Base-by-base conservation (phyloP, 2,329 filamentous ascomycete species). In the Xylaria sp. region DNA sequence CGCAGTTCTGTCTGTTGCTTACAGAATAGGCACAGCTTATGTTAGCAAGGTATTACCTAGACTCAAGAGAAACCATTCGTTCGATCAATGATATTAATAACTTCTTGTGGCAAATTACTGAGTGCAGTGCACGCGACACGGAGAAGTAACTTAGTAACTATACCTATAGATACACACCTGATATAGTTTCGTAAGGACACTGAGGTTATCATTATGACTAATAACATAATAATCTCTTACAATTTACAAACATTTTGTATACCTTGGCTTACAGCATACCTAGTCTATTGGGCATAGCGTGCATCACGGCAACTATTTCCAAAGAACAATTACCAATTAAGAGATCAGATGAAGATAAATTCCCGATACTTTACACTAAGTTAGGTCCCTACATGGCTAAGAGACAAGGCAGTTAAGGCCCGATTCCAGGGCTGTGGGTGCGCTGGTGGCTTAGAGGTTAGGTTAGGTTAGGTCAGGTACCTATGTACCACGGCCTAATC, bases 341-440 rank as follows among this genome's bases (percentile, higher is more conserved):
- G 19, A 53, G 36, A 50, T 50, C 36, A 21, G 36, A 62, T 19
- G 54, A 55, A 54, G 54, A 54, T 62, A 60, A 54, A 48, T 48
- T 48, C 48, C 53, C 32, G 32, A 32, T 12, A 27, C 19, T 19
- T 27, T 47, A 17, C 39, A 8, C 39, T 17, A 42, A 42, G 12
- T 42, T 17, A 42, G 39, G 14, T 17, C 11, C 39, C 34, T 36
- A 36, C 7, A 8, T 51, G 6, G 12, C 3, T 19, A 19, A n/a
- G 32, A 12, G 50, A 32, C 5, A n/a, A 30, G 24, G 14, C 24
- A 27, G 27, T 17, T 4, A 53, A 24, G 27, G 3, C 14, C 60
- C 27, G 51, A 48, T 39, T 62, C 60, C 60, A 48, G 60, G 60
- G 60, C 60, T 21, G 17, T 39, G 32, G 53, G 21, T 12, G 45